Percentiles rank a stretch among this genome's conserved stretches.
phyloP scores from a whole-genome alignment of 306 rosid genomes.

The Pyrus communis region DNA sequence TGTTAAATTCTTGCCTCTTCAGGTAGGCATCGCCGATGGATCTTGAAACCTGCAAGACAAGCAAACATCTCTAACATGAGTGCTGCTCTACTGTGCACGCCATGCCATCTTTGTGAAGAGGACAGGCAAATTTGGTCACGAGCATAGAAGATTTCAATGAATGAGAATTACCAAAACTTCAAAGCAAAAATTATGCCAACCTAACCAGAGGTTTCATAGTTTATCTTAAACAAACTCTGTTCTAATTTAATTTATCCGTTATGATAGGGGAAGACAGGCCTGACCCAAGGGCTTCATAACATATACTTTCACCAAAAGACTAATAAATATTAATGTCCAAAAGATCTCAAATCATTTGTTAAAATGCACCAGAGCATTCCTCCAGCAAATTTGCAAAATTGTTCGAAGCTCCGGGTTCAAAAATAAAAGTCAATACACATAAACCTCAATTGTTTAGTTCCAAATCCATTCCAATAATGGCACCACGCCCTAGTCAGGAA shows the following conservation, averaged over 20 bases:
- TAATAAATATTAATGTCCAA: background rate
- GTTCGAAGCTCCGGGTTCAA: background rate
- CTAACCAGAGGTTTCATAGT: background rate
- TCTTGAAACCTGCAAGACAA: conserved; percentile 70
- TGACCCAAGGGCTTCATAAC: background rate
- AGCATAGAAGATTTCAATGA: background rate
- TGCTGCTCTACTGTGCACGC: background rate
- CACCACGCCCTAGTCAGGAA: background rate
- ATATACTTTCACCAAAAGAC: background rate
- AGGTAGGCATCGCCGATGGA: conserved; percentile 96
- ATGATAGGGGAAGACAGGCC: background rate
- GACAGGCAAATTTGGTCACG: background rate
- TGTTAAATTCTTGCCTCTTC: conserved; percentile 72
- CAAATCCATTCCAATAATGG: background rate
- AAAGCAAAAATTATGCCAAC: background rate
- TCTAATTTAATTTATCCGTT: background rate
- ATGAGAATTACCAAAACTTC: background rate
- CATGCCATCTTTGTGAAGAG: background rate
- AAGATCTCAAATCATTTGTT: background rate
- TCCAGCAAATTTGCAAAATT: background rate
- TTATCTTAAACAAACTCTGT: background rate
- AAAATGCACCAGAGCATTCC: background rate
- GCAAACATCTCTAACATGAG: conserved; percentile 2
- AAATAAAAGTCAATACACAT: background rate
- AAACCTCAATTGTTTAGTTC: background rate